Evolutionary conservation across 192 early-diverging fungal species (phyloP).

Genomic region (Coemansia umbellata): DNA sequence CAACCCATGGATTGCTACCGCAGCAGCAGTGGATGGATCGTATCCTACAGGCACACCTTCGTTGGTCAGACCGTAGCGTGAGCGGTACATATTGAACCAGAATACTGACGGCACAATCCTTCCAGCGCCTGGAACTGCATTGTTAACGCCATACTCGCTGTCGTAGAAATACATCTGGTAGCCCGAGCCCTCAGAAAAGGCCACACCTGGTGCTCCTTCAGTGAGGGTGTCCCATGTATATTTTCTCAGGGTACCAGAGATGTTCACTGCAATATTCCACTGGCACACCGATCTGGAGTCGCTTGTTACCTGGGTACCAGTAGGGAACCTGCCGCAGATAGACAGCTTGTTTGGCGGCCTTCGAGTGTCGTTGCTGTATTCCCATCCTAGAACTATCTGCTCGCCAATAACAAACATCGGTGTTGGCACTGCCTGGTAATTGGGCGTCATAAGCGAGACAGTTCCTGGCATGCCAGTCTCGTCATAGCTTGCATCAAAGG

Average conservation of each 20-base stretch:
- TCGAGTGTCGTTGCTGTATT: conserved; percentile 22
- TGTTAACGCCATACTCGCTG: conserved; percentile 33
- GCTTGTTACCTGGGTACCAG: conserved; percentile 12
- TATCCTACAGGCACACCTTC: conserved; percentile 40
- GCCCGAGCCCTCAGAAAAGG: conserved; percentile 27
- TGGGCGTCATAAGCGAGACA: conserved; percentile 27
- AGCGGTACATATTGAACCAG: conserved; percentile 46
- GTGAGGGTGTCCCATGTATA: conserved; percentile 43
- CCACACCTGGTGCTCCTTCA: conserved; percentile 23
- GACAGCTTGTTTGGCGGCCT: conserved; percentile 32
- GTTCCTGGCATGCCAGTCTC: conserved; percentile 32
- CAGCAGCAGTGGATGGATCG: conserved; percentile 24
- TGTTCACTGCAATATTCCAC: conserved; percentile 45
- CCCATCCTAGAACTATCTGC: conserved; percentile 36
- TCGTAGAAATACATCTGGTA: conserved; percentile 43
- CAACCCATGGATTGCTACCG: conserved; percentile 4
- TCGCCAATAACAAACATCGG: conserved; percentile 47
- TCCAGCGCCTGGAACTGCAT: conserved; percentile 28
- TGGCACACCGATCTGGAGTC: conserved; percentile 18
- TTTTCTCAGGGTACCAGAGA: conserved; percentile 25
- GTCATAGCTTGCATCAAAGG: conserved; percentile 38
- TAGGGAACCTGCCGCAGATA: conserved; percentile 44
- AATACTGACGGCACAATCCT: conserved; percentile 26
- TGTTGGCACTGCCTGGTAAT: conserved; percentile 22
- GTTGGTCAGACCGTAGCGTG: conserved; percentile 40